Base-by-base conservation (phyloP, 129 eudicot genomes). In the Dittrichia graveolens region DNA sequence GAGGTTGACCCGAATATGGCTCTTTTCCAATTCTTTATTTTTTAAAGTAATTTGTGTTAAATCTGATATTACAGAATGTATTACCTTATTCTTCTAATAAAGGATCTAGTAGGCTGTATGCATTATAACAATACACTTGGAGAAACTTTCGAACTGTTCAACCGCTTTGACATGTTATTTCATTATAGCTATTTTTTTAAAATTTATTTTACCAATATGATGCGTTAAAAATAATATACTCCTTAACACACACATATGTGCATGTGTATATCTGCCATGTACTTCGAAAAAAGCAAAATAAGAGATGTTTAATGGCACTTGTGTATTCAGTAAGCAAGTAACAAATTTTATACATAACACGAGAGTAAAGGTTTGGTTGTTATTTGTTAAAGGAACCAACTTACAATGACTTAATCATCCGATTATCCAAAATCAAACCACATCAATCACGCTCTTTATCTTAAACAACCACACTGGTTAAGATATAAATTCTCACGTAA, bases 241-340 rank as follows among this genome's bases (percentile, higher is more conserved):
- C 14, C n/a, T 31, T 38, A 10, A 39, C 14, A 62, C 49, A 62
- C 68, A 6, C 34, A 6, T 11, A 14, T 13, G 50, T 68, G 8
- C 31, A 24, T 73, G 14, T 16, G 4, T 50, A 5, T 39, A 15
- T 78, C 24, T 70, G 15, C 31, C 59, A 39, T 54, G 47, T 62
- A 75, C 8, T 74, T 46, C 19, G 24, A 6, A 24, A 63, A 57
- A 61, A 38, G 60, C 46, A 58, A 56, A 43, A 43, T 3, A 15
- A 8, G 57, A 57, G 1, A 31, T 10, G 15, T 71, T 38, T 56
- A 41, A 19, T 4, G 53, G 42, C 54, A 71, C 24, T 18, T 14
- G 49, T 41, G 55, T 13, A 57, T 71, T 45, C 55, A 56, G 54
- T 19, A 39, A 53, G 63, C 62, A 16, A 52, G 50, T 39, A 6